Percentiles rank a stretch among this genome's conserved stretches.
Evolutionary conservation across 768 basidiomycete genomes (phyloP).

Genomic region (Neoboletus subvelutipes): DNA sequence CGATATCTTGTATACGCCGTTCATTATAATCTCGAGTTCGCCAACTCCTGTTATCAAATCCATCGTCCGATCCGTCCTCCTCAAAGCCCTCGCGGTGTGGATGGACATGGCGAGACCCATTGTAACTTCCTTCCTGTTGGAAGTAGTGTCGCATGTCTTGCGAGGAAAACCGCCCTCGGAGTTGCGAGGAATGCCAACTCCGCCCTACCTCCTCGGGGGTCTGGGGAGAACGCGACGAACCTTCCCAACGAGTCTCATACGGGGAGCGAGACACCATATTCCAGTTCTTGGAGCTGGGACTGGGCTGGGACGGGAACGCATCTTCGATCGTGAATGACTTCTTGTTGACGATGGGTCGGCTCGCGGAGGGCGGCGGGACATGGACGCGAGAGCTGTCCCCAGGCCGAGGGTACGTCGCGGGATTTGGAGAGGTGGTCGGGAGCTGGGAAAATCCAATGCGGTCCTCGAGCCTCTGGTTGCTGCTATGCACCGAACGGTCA

Average conservation of each 20-base stretch:
- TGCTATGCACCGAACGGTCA: slow-evolving; percentile 20
- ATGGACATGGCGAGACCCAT: slow-evolving; percentile 21
- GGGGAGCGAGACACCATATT: slow-evolving; percentile 22
- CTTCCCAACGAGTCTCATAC: slow-evolving; percentile 30
- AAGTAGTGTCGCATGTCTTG: slow-evolving; percentile 31
- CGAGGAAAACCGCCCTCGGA: slow-evolving; percentile 27
- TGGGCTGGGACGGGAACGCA: slow-evolving; percentile 20
- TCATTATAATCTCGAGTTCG: slow-evolving; percentile 33
- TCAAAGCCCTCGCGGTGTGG: slow-evolving; percentile 31
- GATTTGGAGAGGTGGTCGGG: slow-evolving; percentile 13
- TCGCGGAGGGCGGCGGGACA: slow-evolving; percentile 29
- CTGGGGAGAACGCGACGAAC: slow-evolving; percentile 30
- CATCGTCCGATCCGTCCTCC: slow-evolving; percentile 32
- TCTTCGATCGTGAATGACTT: slow-evolving; percentile 30
- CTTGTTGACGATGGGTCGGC: slow-evolving; percentile 32
- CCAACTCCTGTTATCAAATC: slow-evolving; percentile 32
- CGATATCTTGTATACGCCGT: slow-evolving; percentile 33
- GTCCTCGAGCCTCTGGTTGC: slow-evolving; percentile 18
- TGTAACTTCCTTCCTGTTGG: slow-evolving; percentile 21
- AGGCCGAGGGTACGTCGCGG: slow-evolving; percentile 14
- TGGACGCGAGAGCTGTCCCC: slow-evolving; percentile 17
- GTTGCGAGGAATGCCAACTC: slow-evolving; percentile 32
- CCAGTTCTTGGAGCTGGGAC: slow-evolving; percentile 25
- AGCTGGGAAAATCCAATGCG: slow-evolving; percentile 13
- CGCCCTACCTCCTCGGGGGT: slow-evolving; percentile 29